phyloP scores from a whole-genome alignment of 257 asterid genomes.

The Nicotiana tabacum region DNA sequence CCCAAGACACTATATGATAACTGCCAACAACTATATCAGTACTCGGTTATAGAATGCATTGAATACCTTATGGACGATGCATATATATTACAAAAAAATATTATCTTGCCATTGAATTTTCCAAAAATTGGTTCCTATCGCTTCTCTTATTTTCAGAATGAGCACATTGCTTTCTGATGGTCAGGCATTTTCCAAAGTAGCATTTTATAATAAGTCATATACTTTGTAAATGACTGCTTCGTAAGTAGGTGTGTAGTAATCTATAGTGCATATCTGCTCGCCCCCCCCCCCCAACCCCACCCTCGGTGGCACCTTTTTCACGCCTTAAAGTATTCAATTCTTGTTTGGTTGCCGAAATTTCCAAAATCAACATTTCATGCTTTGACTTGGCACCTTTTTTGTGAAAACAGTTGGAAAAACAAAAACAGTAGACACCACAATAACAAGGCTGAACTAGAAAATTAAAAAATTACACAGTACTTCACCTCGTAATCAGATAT shows the following conservation, averaged over 20 bases:
- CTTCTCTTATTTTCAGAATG: background rate
- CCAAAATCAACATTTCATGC: background rate
- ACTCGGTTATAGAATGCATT: background rate
- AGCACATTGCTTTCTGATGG: background rate
- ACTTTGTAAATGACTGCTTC: background rate
- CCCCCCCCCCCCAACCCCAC: background rate
- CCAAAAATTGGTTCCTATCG: background rate
- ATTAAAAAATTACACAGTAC: background rate
- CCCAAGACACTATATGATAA: background rate
- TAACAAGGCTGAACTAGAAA: background rate
- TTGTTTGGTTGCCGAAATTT: background rate
- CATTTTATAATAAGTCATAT: background rate
- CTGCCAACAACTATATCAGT: background rate
- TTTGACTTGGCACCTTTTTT: background rate
- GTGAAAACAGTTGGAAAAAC: background rate
- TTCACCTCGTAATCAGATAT: conserved; percentile 88
- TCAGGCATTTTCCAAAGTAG: background rate
- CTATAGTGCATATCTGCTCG: background rate
- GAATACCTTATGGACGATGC: background rate
- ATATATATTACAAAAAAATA: background rate
- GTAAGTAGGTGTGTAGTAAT: background rate
- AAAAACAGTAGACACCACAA: background rate
- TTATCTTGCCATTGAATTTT: background rate
- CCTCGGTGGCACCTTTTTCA: background rate
- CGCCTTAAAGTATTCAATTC: too few relatives aligned